phyloP scores from a whole-genome alignment of 345 rosid species.

The Isatis tinctoria region DNA sequence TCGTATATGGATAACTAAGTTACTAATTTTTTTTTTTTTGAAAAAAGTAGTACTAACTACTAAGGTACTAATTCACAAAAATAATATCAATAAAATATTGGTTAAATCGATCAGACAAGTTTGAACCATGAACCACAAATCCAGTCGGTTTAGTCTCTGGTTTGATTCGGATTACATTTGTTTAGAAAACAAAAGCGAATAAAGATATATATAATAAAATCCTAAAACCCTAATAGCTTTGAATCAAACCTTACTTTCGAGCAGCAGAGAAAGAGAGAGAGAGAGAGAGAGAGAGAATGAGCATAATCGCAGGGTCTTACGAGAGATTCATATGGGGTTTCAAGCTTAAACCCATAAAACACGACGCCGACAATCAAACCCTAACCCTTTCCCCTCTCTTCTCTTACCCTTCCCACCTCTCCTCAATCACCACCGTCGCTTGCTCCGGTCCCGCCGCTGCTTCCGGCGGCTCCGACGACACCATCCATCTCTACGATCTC shows the following conservation, averaged over 20 bases:
- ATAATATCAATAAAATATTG: neutral
- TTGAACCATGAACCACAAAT: conserved; percentile 7
- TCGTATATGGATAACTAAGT: too few species aligned
- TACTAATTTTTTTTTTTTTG: too few species aligned
- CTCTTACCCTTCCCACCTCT: conserved; percentile 92
- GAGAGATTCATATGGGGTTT: conserved; percentile 90
- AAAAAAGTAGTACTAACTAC: too few species aligned
- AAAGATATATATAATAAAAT: neutral
- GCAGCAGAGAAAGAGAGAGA: neutral
- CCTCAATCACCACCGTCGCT: conserved; percentile 76
- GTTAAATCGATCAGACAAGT: neutral
- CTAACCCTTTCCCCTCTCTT: conserved; percentile 64
- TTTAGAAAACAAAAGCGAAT: neutral
- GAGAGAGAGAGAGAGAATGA: conserved; percentile 35
- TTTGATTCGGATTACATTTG: neutral
- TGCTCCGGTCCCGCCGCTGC: conserved; percentile 80
- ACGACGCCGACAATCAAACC: conserved; percentile 28
- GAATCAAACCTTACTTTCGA: neutral
- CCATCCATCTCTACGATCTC: conserved; percentile 83
- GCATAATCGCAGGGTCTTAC: conserved; percentile 83
- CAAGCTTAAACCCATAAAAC: conserved; percentile 56
- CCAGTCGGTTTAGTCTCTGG: neutral
- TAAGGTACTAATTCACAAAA: too few species aligned
- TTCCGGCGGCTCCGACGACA: conserved; percentile 76
- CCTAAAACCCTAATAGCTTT: conserved; percentile 20